Evolutionary conservation across 1,284 basidiomycete species (phyloP), one percentile per base, ranked within the genome.

Genomic region (Pseudozyma sp.): DNA sequence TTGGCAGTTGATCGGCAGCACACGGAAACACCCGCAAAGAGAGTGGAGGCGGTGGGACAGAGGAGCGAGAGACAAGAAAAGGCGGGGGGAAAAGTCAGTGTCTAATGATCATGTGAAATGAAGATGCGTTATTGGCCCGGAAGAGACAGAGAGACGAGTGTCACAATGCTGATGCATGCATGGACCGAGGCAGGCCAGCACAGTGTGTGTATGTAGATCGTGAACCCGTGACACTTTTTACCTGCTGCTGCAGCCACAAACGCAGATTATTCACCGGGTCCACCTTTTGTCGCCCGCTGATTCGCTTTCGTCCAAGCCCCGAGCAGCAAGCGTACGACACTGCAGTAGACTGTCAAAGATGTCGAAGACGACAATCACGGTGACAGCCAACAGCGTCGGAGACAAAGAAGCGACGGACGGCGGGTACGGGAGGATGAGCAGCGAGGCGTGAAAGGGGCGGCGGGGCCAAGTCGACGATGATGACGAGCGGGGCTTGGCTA

Each of bases 1-100:
- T 59, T 29, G 9, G 37, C 31, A 16, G 24, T 42, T 13, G 39
- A 64, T 55, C 63, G 56, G 56, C 49, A 40, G 43, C 64, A 67
- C 45, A 60, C 64, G 64, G 57, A 60, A 67, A 60, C 56, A 19
- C 24, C 56, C 55, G 42, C 17, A 13, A 5, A 42, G 39, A 31
- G 47, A 42, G 35, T n/a, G 48, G 37, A 47, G 43, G 47, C 14
- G 42, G 37, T n/a, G 37, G 52, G 46, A 31, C 35, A 51, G 50
- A 17, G 42, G 42, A 29, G 29, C 33, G 49, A 31, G 44, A 30
- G 24, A 16, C 9, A n/a, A 16, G 35, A 53, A 44, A 42, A 47
- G 29, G 43, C 54, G 54, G 45, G 54, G 54, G 31, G 30, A 19
- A 49, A 54, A 49, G 46, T 53, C 47, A 48, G 52, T 35, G 31